Percentiles rank a stretch among this genome's conserved stretches.
Conservation (phyloP, 345 rosid species). For the Microcos paniculata region DNA sequence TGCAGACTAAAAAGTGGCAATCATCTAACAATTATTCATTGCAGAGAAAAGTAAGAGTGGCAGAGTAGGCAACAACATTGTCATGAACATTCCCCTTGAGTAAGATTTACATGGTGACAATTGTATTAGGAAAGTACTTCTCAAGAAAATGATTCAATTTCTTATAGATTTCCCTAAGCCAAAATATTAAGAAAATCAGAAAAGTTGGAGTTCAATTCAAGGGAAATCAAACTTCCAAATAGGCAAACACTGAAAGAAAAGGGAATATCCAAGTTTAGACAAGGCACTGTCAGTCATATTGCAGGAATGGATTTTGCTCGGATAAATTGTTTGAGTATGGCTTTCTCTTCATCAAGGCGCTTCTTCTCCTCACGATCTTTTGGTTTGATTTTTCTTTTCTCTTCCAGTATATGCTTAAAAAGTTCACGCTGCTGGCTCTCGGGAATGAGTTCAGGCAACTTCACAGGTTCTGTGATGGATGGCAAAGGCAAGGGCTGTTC, state of each 20-base stretch:
- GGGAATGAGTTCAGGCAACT: slow-evolving; percentile 55
- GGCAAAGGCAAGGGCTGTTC: slow-evolving; percentile 33
- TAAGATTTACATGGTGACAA: neutral
- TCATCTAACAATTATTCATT: neutral
- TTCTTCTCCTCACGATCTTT: slow-evolving; percentile 73
- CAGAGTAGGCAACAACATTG: neutral
- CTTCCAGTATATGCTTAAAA: slow-evolving; percentile 87
- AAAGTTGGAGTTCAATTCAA: neutral
- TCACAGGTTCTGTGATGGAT: slow-evolving; percentile 36
- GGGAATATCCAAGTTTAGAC: neutral
- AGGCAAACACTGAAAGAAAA: neutral
- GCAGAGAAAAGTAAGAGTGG: neutral
- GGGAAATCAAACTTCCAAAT: slow-evolving; percentile 12
- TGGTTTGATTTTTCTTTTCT: slow-evolving; percentile 81
- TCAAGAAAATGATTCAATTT: neutral
- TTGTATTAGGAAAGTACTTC: neutral
- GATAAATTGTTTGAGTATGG: slow-evolving; percentile 71
- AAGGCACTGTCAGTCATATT: slow-evolving; percentile 32
- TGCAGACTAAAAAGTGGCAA: neutral
- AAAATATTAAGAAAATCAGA: neutral
- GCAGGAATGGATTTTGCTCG: slow-evolving; percentile 65
- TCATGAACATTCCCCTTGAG: neutral
- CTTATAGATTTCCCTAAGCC: neutral
- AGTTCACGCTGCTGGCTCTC: slow-evolving; percentile 73
- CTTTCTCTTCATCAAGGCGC: slow-evolving; percentile 77